These are phyloP conservation scores for Talaromyces proteolyticus DNA, from an alignment of 495 filamentous ascomycete genomes.

Conservation along the genomic window DNA sequence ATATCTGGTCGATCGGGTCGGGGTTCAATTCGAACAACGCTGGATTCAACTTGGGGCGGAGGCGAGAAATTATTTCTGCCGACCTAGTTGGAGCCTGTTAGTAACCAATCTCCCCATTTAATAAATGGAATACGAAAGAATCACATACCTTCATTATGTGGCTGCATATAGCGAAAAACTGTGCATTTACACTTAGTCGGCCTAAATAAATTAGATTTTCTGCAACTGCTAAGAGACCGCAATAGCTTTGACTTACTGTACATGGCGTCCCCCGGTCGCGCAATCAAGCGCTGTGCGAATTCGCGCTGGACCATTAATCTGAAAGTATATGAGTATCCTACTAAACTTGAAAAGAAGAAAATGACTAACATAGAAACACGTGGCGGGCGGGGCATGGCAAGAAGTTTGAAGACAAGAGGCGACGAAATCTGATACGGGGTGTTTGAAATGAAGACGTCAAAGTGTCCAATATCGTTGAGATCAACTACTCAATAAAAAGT, in stretches of 20 bases:
- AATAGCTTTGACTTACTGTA: background rate
- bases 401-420: slow-evolving; percentile 9
- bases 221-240: background rate
- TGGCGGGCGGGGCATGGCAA: slow-evolving; percentile 7
- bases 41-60: slow-evolving; percentile 10
- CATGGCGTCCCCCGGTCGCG: slow-evolving; percentile 7
- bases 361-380: slow-evolving; percentile 2
- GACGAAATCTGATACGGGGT: slow-evolving; percentile 11
- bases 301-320: slow-evolving; percentile 24
- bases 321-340: background rate
- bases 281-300: slow-evolving; percentile 25
- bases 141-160: slow-evolving; percentile 8
- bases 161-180: slow-evolving; percentile 7
- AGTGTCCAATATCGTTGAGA: slow-evolving; percentile 6
- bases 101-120: background rate
- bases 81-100: background rate
- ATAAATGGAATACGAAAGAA: background rate
- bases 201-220: background rate
- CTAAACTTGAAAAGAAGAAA: background rate
- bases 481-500: background rate
- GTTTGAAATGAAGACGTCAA: slow-evolving; percentile 10
- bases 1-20: slow-evolving; percentile 5
- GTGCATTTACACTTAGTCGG: slow-evolving; percentile 10
- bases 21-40: slow-evolving; percentile 11
- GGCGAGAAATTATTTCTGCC: slow-evolving; percentile 12